A percentile compares a stretch with the other conserved stretches of the same genome.
Conservation (phyloP, 176 grass and related monocot genomes). For the Carex kokanica region DNA sequence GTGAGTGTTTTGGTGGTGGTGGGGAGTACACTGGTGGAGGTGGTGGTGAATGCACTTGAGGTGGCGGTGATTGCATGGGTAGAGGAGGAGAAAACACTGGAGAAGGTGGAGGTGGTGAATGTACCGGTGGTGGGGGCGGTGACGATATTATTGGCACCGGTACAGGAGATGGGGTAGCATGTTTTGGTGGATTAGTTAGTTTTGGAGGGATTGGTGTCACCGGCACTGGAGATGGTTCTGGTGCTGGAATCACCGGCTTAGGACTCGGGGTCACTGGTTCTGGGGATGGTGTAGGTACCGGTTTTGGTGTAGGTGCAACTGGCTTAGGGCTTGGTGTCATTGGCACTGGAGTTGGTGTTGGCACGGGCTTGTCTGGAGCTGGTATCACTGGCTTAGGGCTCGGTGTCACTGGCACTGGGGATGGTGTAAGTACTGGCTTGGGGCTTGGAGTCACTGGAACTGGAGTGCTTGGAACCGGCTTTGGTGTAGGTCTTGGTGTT, state of each 20-base stretch:
- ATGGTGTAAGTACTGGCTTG: background rate
- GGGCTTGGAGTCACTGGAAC: background rate
- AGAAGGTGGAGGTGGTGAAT: background rate
- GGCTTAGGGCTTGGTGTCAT: background rate
- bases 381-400: background rate
- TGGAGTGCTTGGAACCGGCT: background rate
- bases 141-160: background rate
- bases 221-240: background rate
- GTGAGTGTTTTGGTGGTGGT: too few species aligned
- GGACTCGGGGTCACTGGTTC: background rate
- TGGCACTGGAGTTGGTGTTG: background rate
- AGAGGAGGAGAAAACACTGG: conserved; percentile 6
- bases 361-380: background rate
- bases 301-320: conserved; percentile 12
- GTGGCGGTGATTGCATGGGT: background rate
- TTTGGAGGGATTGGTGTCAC: background rate
- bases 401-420: background rate
- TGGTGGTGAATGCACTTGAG: background rate
- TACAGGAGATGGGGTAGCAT: background rate
- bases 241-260: background rate
- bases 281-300: background rate
- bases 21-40: background rate
- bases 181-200: background rate
- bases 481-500: background rate
- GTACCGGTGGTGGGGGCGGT: background rate